Evolutionary conservation across 768 basidiomycete species (phyloP), one percentile per base, ranked within the genome.

Genomic region (Psilocybe azurescens): DNA sequence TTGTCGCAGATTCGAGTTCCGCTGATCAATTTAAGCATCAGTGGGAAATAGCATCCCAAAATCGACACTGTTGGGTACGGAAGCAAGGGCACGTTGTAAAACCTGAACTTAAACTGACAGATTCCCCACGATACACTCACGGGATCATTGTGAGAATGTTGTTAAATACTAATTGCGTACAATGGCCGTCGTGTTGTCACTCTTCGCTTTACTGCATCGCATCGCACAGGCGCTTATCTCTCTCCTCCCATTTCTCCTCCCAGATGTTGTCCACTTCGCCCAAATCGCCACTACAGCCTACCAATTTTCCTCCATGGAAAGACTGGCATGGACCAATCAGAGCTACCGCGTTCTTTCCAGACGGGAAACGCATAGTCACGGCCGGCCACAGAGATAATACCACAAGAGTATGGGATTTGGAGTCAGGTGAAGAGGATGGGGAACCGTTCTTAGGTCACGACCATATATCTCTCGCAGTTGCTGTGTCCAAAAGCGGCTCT

Each of bases 311-410:
- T 16, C 29, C 30, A 14, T 33, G 30, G 51, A 33, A 33, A 30
- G 30, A 53, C 11, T 53, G 32, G 11, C 47, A 50, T 18, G 62
- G 53, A 0, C 10, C 30, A 0, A 46, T 63, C 11, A 18, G 33
- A 18, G 44, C 39, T 2, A 8, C 59, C 1, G 56, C 64, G 3
- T 65, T 65, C 52, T 61, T 61, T 36, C 64, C 64, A 16, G 64
- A 65, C 38, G 60, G 64, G 1, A 61, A 49, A 3, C 36, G 57
- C 44, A 44, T 65, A 18, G 64, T 61, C 16, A 61, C 64, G 1
- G 64, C 41, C 0, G 62, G 62, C 3, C 62, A 63, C n/a, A 5
- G n/a, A 1, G 62, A 63, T n/a, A 44, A 36, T 8, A 50, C 57
- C 1, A 50, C 62, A 9, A 41, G 57, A 16, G 53, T 63, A 14